These are phyloP conservation scores for Aureobasidium sp. DNA, from an alignment of 2,329 filamentous ascomycete species.

Conservation along the genomic window DNA sequence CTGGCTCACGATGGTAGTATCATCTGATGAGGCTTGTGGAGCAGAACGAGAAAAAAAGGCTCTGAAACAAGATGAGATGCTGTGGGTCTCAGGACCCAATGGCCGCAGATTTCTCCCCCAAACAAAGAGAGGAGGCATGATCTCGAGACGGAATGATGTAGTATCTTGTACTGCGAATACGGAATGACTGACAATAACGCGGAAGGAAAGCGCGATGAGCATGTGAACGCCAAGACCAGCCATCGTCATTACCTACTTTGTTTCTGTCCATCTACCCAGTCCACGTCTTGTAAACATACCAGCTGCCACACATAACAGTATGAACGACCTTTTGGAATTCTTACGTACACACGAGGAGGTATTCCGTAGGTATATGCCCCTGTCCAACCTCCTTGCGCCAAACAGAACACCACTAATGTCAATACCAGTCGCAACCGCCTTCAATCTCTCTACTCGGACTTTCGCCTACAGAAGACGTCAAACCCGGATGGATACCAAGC, in stretches of 20 bases:
- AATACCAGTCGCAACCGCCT: constrained; percentile 55
- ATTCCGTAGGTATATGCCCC: constrained; percentile 32
- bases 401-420: not conserved
- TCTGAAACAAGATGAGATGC: too few relatives aligned
- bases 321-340: constrained; percentile 52
- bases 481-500: constrained; percentile 81
- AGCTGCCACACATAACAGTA: not conserved
- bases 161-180: not conserved
- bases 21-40: too few relatives aligned
- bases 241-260: not conserved
- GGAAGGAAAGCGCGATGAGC: not conserved
- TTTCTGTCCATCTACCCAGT: not conserved
- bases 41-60: too few relatives aligned
- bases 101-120: too few relatives aligned
- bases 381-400: constrained; percentile 8
- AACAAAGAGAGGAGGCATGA: not conserved
- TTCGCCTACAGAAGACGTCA: constrained; percentile 60
- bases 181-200: not conserved
- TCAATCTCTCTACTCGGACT: constrained; percentile 82
- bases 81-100: too few relatives aligned
- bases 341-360: constrained; percentile 41
- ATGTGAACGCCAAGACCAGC: constrained; percentile 8
- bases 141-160: not conserved
- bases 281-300: not conserved
- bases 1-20: too few relatives aligned